Base-by-base conservation (phyloP, 768 basidiomycete species). In the Suillus ampliporus region DNA sequence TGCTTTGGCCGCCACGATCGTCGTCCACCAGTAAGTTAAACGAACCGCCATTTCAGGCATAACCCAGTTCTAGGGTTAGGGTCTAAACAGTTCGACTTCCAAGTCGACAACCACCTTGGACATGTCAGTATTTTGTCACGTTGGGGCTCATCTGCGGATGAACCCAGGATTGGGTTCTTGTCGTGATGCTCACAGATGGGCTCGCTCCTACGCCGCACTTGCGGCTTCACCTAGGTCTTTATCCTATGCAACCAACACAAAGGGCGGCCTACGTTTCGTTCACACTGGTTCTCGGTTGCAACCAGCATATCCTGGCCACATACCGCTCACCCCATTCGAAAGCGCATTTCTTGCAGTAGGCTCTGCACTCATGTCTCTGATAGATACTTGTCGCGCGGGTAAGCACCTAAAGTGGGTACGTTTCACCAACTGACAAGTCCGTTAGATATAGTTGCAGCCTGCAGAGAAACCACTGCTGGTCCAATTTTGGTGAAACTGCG, bases 381-480 rank as follows among this genome's bases (percentile, higher is more conserved):
- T 84, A 34, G 86, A 97, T 73, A 94, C 96, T 28, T 82, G 86
- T 35, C 82, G 97, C 72, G 94, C 89, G 65, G 97, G 96, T 94
- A 69, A 73, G 89, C 74, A 15, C 46, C 37, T 38, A 23, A 37
- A 14, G 48, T 38, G 23, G 6, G 9, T 13, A 17, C 31, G 11
- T 28, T 19, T 46, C 43, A 34, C n/a, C n/a, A n/a, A n/a, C 50
- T 37, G 13, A n/a, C 21, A 26, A 43, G 35, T 57, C 57, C n/a
- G 15, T 13, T 65, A 98, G 96, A 99, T 75, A 94, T 99, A 90
- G 86, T 99, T 46, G 96, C 97, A 13, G 91, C 94, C 5, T 83
- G 98, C 10, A 94, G 94, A 26, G 97, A 98, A 77, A 94, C 94
- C 1, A 95, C 97, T 1, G 92, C 95, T 7, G 90, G 92, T 2